Evolutionary conservation across 257 asterid genomes (phyloP), one percentile per base, ranked within the genome.

Genomic region (Pogostemon cablin): DNA sequence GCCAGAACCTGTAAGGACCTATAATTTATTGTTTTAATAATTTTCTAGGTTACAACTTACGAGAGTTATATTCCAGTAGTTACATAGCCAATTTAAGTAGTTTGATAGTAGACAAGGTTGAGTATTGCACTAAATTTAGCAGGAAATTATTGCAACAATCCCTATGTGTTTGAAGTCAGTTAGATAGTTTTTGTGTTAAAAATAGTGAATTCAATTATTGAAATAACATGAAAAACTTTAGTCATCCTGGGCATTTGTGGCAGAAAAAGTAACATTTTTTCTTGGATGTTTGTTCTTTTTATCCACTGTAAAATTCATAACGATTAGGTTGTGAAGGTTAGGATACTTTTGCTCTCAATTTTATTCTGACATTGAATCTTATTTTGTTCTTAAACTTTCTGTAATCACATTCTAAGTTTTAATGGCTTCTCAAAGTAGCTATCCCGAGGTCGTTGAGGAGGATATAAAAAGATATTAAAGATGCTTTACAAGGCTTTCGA

Each of bases 361-460:
- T 20, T 53, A 60, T 52, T 5, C 25, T 59, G 20, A 67, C 20
- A 4, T 44, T 57, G 7, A 49, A 6, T 49, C 41, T 25, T 5
- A 35, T 8, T 15, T 39, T 54, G 7, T 25, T 42, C 17, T 17
- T 10, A 6, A 20, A 50, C 46, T 25, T 53, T 62, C 43, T 12
- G 67, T 34, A 3, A 50, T 58, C 50, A 39, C 67, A 4, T 37
- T 41, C 17, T 10, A 52, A 44, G 59, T 70, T 55, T 80, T 49
- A 39, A 59, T 2, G 69, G 65, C 37, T 62, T 81, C 47, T 75
- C 44, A 52, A 40, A 53, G 69, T 84, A 93, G 98, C 75, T 93
- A 93, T 80, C 98, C 96, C 3, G 96, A 90, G 77, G 97, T 96
- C 47, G 83, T 97, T 4, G 96, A 88, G 79, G 96, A 87, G 75